phyloP scores from a whole-genome alignment of 805 yeast genomes.

The Candida hungchunana region DNA sequence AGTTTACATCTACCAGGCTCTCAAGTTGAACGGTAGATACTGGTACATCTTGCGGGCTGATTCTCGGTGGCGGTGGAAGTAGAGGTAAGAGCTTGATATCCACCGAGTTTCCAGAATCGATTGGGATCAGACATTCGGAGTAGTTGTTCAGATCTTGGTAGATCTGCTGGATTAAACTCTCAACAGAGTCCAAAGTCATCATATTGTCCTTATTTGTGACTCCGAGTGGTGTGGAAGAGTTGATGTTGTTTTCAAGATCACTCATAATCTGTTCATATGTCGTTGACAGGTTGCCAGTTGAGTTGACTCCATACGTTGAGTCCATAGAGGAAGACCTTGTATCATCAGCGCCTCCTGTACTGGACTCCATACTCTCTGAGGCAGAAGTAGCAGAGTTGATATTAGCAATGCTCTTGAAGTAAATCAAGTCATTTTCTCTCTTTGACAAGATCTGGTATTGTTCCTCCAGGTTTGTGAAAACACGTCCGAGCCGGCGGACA shows the following conservation, averaged over 20 bases:
- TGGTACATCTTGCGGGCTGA: constrained; percentile 85
- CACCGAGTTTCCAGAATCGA: constrained; percentile 83
- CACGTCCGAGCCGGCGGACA: constrained; percentile 75
- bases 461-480: constrained; percentile 88
- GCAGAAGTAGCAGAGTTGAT: constrained; percentile 1
- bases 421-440: constrained; percentile 39
- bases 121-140: constrained; percentile 92
- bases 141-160: constrained; percentile 92
- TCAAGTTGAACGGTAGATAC: constrained; percentile 76
- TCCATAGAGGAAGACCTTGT: constrained; percentile 21
- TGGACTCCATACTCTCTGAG: constrained; percentile 8
- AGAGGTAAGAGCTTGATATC: constrained; percentile 93
- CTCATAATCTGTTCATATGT: constrained; percentile 27
- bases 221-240: constrained; percentile 26
- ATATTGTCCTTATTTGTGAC: constrained; percentile 18
- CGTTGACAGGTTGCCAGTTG: constrained; percentile 15
- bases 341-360: constrained; percentile 9
- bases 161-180: constrained; percentile 81
- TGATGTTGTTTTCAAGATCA: constrained; percentile 23
- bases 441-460: constrained; percentile 73
- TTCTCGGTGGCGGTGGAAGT: constrained; percentile 70
- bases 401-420: constrained; percentile 22
- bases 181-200: constrained; percentile 45
- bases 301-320: constrained; percentile 10
- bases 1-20: constrained; percentile 75